These are phyloP conservation scores for Coprinopsis sp. DNA, from an alignment of 768 basidiomycete species.

Conservation along the genomic window DNA sequence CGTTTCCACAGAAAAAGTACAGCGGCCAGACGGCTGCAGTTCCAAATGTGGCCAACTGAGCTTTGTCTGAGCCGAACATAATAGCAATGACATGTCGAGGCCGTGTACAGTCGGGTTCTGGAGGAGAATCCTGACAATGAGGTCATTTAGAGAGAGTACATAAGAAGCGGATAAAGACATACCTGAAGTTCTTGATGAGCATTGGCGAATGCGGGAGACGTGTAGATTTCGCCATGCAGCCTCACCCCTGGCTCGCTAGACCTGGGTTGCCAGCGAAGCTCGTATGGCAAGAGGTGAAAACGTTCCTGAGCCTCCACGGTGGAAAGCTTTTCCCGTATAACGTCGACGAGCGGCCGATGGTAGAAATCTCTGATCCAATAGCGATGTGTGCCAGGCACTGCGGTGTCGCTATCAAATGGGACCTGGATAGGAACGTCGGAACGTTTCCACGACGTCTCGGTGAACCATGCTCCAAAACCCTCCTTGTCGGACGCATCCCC, in stretches of 20 bases:
- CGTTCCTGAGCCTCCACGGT: background rate
- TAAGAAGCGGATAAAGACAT: background rate
- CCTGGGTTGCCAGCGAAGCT: constrained; percentile 8
- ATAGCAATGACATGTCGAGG: constrained; percentile 15
- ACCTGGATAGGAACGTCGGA: constrained; percentile 1
- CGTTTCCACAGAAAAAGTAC: constrained; percentile 3
- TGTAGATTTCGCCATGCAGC: constrained; percentile 16
- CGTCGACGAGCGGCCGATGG: constrained; percentile 3
- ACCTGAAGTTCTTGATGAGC: constrained; percentile 10
- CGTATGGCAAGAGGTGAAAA: constrained; percentile 15
- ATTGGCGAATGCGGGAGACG: constrained; percentile 14
- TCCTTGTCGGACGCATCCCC: no score
- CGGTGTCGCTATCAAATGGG: background rate
- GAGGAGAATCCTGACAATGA: background rate
- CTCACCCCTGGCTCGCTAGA: constrained; percentile 9
- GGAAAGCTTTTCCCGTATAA: background rate
- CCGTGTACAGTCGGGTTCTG: constrained; percentile 7
- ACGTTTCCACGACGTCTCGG: no score
- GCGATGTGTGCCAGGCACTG: background rate
- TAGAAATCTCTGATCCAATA: background rate
- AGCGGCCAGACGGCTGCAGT: background rate
- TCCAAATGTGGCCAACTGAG: background rate
- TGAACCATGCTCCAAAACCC: no score
- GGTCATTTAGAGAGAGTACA: background rate
- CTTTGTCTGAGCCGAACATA: constrained; percentile 1